Evolutionary conservation across 2,329 filamentous ascomycete genomes (phyloP).

Genomic region (Diaporthe citri): DNA sequence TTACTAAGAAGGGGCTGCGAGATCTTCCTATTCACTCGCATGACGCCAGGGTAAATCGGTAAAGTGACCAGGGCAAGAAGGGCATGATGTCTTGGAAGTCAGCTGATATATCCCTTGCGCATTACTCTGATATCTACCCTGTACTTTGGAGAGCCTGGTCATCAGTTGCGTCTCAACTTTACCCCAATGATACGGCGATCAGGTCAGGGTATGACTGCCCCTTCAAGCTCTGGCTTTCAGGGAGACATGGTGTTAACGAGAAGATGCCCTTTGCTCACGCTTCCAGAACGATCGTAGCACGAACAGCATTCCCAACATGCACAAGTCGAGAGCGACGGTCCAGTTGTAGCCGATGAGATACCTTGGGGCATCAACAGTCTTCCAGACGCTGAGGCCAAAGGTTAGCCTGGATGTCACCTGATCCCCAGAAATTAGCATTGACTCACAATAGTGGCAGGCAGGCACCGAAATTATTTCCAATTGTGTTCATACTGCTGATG

Average conservation of each 20-base stretch:
- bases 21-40: not conserved
- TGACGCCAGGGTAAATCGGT: not conserved
- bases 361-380: constrained; percentile 13
- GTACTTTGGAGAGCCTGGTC: not conserved
- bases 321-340: constrained; percentile 3
- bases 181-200: not conserved
- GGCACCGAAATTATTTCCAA: constrained; percentile 49
- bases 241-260: not conserved
- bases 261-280: not conserved
- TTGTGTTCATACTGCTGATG: constrained; percentile 50
- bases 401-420: not conserved
- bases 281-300: not conserved
- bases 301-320: constrained; percentile 1
- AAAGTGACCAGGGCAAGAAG: not conserved
- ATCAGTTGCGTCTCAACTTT: not conserved
- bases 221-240: not conserved
- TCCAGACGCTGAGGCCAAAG: not conserved
- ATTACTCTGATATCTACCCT: not conserved
- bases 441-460: constrained; percentile 48
- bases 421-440: accelerated
- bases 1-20: not conserved
- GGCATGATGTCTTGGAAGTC: not conserved
- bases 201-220: not conserved
- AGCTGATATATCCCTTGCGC: not conserved
- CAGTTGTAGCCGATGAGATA: constrained; percentile 15